Evolutionary conservation across 148 eudicot genomes (phyloP).

Genomic region (Polygonum aviculare): DNA sequence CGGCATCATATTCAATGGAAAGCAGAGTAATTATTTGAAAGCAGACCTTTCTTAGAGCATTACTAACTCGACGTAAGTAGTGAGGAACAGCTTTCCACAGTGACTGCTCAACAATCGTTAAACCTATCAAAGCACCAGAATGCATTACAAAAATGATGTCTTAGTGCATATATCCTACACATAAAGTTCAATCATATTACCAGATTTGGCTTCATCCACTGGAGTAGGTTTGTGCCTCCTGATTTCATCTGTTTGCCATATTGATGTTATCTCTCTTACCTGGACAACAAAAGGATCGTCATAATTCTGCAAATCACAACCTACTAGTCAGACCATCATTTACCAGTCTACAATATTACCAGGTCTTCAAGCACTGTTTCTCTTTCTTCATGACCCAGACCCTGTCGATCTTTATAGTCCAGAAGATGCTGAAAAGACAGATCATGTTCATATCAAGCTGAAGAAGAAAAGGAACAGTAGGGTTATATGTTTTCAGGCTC

Average conservation of each 20-base stretch:
- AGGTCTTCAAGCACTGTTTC: slow-evolving; percentile 89
- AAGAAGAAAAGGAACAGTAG: background rate
- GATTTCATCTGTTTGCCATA: slow-evolving; percentile 96
- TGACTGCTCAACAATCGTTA: slow-evolving; percentile 87
- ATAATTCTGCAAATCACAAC: slow-evolving; percentile 2
- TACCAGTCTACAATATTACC: slow-evolving; percentile 27
- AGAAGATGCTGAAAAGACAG: slow-evolving; percentile 62
- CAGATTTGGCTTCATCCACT: slow-evolving; percentile 95
- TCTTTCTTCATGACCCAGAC: slow-evolving; percentile 72
- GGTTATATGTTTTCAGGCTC: background rate
- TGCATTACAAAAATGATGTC: background rate
- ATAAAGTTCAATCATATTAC: slow-evolving; percentile 26
- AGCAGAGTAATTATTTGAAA: background rate
- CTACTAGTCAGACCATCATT: background rate
- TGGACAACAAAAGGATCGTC: slow-evolving; percentile 16
- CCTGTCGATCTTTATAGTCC: slow-evolving; percentile 75
- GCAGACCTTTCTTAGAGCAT: slow-evolving; percentile 74
- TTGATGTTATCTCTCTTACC: slow-evolving; percentile 88
- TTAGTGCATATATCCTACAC: background rate
- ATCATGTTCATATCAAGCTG: slow-evolving; percentile 7
- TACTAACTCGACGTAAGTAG: slow-evolving; percentile 85
- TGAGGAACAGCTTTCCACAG: slow-evolving; percentile 95
- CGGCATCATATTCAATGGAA: background rate
- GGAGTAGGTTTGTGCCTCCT: slow-evolving; percentile 93
- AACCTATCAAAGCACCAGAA: slow-evolving; percentile 27